Base-by-base conservation (phyloP, 192 early-diverging fungal species). In the Umbelopsis sp. region DNA sequence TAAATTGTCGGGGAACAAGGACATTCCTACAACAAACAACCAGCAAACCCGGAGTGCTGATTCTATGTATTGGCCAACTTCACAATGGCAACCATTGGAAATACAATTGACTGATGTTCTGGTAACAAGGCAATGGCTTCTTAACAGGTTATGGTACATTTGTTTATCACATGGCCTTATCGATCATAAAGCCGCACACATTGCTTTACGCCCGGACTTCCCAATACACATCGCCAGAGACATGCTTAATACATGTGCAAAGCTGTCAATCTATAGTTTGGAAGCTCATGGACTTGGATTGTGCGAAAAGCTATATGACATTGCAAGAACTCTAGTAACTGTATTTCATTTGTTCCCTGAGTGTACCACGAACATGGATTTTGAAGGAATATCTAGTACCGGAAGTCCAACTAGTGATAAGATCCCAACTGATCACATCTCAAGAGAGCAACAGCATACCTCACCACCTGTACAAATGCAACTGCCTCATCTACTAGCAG, bases 141-240 rank as follows among this genome's bases (percentile, higher is more conserved):
- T 67, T 21, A 67, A 67, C 41, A 44, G 66, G 17, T 41, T 67
- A 9, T 67, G 66, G 66, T 67, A 67, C 26, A 43, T 67, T 45
- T 67, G 66, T 67, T 36, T 67, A 22, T 44, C 66, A n/a, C 66
- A 67, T 67, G 66, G 66, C 8, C 45, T 67, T 3, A 67, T 67
- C 45, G 43, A 32, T 26, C 22, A 17, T 17, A 36, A 44, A 21
- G 32, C 66, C 11, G 20, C 66, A 17, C 45, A 45, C 45, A 22
- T 8, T 22, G 10, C 66, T 25, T 45, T 67, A 26, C 66, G 43
- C 1, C 43, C 66, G 2, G 66, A 67, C 21, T 67, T 41, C 9
- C 66, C 66, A 9, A 45, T 67, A 3, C 10, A 17, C 6, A 44
- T 67, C 21, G 66, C 66, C 17, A 25, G 45, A 25, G 41, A 67